These are phyloP conservation scores for Phytophthora citricola DNA, from an alignment of 352 stramenopile genomes.

Conservation along the genomic window DNA sequence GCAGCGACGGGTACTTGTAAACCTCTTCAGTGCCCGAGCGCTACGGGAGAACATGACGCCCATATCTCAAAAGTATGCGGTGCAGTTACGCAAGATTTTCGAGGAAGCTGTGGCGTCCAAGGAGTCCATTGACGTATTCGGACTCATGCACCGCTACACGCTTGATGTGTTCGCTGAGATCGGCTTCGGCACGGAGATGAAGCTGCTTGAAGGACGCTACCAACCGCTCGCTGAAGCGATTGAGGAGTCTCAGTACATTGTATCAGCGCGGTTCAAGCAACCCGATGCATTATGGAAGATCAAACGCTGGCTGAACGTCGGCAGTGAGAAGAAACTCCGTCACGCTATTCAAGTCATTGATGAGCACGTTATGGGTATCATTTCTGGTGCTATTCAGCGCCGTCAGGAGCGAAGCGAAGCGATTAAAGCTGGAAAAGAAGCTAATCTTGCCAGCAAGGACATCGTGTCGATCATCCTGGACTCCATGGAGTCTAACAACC, in stretches of 20 bases:
- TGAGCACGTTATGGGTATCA: slow-evolving; percentile 37
- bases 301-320: slow-evolving; percentile 39
- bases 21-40: slow-evolving; percentile 43
- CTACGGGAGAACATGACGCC: slow-evolving; percentile 45
- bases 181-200: slow-evolving; percentile 44
- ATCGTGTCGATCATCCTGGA: slow-evolving; percentile 46
- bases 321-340: slow-evolving; percentile 34
- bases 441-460: slow-evolving; percentile 19
- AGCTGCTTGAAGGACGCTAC: slow-evolving; percentile 38
- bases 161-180: slow-evolving; percentile 54
- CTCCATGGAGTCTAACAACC: slow-evolving; percentile 26
- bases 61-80: slow-evolving; percentile 41
- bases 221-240: slow-evolving; percentile 42
- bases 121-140: slow-evolving; percentile 34
- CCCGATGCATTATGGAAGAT: slow-evolving; percentile 55
- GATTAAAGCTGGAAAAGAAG: background rate
- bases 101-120: slow-evolving; percentile 26
- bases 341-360: slow-evolving; percentile 37
- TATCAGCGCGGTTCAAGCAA: slow-evolving; percentile 48
- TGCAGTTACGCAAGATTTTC: slow-evolving; percentile 37
- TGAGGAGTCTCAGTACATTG: slow-evolving; percentile 41
- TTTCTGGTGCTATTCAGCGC: slow-evolving; percentile 36
- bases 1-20: slow-evolving; percentile 47
- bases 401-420: slow-evolving; percentile 26
- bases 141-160: slow-evolving; percentile 44